A percentile compares a stretch with the other conserved stretches of the same genome.
Evolutionary conservation across 768 basidiomycete species (phyloP).

Genomic region (Dacryopinax primogenitus): DNA sequence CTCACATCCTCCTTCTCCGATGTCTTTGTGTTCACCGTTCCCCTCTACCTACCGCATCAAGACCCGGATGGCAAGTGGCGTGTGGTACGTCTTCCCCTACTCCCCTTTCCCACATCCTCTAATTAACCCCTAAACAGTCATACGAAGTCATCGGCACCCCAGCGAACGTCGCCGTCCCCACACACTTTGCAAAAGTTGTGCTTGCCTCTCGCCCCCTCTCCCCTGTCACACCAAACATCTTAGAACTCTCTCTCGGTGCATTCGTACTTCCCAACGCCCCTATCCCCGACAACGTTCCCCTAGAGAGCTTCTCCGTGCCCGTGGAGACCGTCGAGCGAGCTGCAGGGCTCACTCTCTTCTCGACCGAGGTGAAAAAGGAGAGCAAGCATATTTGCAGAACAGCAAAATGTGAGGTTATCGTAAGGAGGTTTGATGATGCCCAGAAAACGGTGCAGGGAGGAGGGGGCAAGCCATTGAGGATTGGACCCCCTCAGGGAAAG

Average conservation of each 20-base stretch:
- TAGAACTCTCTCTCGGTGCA: conserved; percentile 76
- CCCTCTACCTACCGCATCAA: conserved; percentile 81
- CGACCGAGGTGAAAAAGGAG: conserved; percentile 55
- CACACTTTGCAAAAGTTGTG: conserved; percentile 96
- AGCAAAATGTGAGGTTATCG: conserved; percentile 75
- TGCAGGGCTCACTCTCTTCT: conserved; percentile 78
- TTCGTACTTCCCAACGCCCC: conserved; percentile 93
- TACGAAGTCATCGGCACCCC: conserved; percentile 93
- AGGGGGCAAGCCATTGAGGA: not conserved
- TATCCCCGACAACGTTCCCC: conserved; percentile 70
- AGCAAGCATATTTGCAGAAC: conserved; percentile 82
- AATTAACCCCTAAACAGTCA: conserved; percentile 35
- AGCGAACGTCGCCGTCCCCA: conserved; percentile 84
- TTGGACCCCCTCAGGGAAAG: not conserved
- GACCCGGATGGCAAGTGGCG: conserved; percentile 86
- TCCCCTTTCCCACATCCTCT: conserved; percentile 9
- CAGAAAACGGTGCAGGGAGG: conserved; percentile 36
- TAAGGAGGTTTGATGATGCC: conserved; percentile 83
- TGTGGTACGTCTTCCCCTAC: conserved; percentile 48
- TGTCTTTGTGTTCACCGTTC: conserved; percentile 95
- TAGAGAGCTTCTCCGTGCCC: conserved; percentile 72
- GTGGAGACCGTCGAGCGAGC: conserved; percentile 88
- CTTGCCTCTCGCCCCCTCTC: conserved; percentile 63
- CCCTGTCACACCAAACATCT: conserved; percentile 52
- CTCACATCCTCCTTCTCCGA: conserved; percentile 80